Evolutionary conservation across 352 stramenopile species (phyloP).

Genomic region (Globisporangium echinulatum): DNA sequence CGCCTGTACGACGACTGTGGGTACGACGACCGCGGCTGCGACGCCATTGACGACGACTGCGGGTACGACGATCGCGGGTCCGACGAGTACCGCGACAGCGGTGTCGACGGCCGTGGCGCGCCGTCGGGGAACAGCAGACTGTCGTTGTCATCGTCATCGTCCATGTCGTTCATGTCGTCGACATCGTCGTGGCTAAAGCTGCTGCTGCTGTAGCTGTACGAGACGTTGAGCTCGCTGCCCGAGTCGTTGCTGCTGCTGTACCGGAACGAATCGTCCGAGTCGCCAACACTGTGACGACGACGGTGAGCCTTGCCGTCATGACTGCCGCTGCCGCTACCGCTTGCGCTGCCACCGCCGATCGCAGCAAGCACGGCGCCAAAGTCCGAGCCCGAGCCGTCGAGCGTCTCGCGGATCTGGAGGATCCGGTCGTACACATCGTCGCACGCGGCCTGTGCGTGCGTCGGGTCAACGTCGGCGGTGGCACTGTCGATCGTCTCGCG

Average conservation of each 20-base stretch:
- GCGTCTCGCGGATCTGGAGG: constrained; percentile 38
- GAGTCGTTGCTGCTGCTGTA: constrained; percentile 6
- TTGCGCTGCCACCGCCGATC: constrained; percentile 12
- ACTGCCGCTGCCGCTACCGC: not conserved
- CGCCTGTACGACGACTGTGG: constrained; percentile 7
- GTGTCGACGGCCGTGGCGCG: constrained; percentile 2
- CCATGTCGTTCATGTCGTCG: not conserved
- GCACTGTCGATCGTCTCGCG: constrained; percentile 54
- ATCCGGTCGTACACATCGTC: constrained; percentile 48
- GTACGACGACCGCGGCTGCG: constrained; percentile 1
- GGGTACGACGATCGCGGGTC: not conserved
- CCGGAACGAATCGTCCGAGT: constrained; percentile 6
- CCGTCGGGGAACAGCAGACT: constrained; percentile 8
- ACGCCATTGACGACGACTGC: too few species aligned
- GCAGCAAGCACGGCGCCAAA: constrained; percentile 38
- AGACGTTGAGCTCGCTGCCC: not conserved
- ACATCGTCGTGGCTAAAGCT: not conserved
- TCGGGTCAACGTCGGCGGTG: constrained; percentile 46
- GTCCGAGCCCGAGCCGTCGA: constrained; percentile 39
- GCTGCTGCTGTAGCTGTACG: constrained; percentile 7
- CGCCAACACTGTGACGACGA: not conserved
- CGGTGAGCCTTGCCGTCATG: too few species aligned
- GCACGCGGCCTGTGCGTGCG: constrained; percentile 19
- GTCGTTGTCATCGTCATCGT: constrained; percentile 1
- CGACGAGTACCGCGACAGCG: constrained; percentile 3